Percentiles rank a stretch among this genome's conserved stretches.
Evolutionary conservation across 2,329 filamentous ascomycete genomes (phyloP).

Genomic region (Pseudogymnoascus sp.): DNA sequence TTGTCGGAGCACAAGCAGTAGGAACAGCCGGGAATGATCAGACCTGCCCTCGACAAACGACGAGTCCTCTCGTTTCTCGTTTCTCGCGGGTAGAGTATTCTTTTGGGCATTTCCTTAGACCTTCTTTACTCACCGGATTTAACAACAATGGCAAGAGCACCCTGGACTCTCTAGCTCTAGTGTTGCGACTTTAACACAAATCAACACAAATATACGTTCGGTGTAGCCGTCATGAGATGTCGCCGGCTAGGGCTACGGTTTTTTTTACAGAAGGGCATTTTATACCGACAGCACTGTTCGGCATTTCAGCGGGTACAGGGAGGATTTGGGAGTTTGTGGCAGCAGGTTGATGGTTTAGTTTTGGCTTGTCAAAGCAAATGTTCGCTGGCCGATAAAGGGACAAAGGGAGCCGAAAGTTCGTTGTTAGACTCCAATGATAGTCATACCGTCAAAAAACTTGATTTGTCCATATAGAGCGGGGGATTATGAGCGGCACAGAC

Average conservation of each 20-base stretch:
- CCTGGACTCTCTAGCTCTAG: background rate
- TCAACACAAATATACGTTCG: background rate
- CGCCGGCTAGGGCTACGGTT: background rate
- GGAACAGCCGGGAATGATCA: background rate
- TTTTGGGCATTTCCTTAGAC: background rate
- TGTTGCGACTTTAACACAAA: background rate
- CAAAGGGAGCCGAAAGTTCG: background rate
- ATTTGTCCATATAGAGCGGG: background rate
- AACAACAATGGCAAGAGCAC: background rate
- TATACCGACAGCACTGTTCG: background rate
- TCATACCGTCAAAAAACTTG: background rate
- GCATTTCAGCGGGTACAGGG: background rate
- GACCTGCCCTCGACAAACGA: background rate
- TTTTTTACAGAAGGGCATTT: background rate
- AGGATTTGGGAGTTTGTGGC: background rate
- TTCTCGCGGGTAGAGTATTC: background rate
- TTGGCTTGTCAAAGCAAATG: background rate
- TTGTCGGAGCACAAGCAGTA: background rate
- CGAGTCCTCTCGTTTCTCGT: background rate
- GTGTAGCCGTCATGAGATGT: background rate
- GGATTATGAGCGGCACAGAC: background rate
- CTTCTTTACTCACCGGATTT: background rate
- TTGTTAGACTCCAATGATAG: background rate
- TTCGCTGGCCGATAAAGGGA: background rate
- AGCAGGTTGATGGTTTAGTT: background rate